Conservation (phyloP, 2,329 filamentous ascomycete species). For the Colletotrichum theobromicola region DNA sequence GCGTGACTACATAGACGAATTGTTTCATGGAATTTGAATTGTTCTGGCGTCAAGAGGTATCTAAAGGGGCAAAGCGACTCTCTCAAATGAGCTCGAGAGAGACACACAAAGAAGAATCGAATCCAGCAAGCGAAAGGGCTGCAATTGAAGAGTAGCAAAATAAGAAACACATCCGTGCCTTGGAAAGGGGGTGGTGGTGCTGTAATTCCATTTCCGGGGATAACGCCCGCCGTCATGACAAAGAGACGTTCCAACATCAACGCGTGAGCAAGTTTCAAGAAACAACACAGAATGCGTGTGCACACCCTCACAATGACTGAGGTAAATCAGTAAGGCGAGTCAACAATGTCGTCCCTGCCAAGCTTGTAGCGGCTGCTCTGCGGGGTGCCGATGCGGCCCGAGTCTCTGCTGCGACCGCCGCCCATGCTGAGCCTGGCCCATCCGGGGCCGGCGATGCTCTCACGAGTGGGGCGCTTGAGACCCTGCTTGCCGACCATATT, state of each 20-base stretch:
- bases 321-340: constrained; percentile 60
- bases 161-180: not conserved
- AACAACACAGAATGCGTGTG: not conserved
- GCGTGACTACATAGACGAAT: not conserved
- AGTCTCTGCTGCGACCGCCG: constrained; percentile 44
- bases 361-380: constrained; percentile 73
- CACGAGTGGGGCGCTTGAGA: constrained; percentile 85
- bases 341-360: constrained; percentile 82
- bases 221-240: not conserved
- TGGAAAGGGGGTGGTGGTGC: not conserved
- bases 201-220: not conserved
- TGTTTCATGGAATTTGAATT: not conserved
- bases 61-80: not conserved
- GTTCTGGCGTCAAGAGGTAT: not conserved
- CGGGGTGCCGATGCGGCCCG: constrained; percentile 56
- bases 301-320: too few relatives aligned
- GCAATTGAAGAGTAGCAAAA: not conserved
- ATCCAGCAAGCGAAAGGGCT: not conserved
- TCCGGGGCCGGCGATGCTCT: constrained; percentile 79
- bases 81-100: not conserved
- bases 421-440: constrained; percentile 48
- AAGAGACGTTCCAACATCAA: not conserved
- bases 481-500: constrained; percentile 93
- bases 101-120: not conserved
- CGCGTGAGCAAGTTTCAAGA: not conserved